These are phyloP conservation scores for Coemansia sp. DNA, from an alignment of 192 early-diverging fungal genomes.

Conservation along the genomic window DNA sequence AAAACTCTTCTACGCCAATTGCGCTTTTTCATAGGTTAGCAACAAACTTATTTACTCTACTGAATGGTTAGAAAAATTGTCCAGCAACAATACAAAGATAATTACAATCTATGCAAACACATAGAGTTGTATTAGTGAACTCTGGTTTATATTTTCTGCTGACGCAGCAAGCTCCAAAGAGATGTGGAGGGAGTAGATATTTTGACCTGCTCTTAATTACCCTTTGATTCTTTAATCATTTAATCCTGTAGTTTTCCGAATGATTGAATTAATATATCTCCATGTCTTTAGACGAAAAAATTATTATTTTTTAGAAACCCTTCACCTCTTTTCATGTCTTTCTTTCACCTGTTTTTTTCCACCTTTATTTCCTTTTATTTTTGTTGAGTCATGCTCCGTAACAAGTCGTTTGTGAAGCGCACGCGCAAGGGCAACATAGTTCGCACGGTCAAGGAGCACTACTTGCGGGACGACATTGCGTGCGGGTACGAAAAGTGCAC, in stretches of 20 bases:
- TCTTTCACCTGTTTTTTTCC: background rate
- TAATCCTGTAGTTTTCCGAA: background rate
- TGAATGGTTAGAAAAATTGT: too few species aligned
- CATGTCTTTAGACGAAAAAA: background rate
- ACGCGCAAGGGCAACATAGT: constrained; percentile 90
- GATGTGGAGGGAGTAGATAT: too few species aligned
- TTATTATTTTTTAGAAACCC: background rate
- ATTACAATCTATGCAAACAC: too few species aligned
- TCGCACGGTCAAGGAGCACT: constrained; percentile 96
- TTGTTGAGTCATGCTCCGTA: constrained; percentile 59
- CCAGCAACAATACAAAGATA: too few species aligned
- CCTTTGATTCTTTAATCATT: background rate
- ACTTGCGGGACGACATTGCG: constrained; percentile 92
- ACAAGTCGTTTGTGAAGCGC: constrained; percentile 86
- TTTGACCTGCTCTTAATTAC: background rate
- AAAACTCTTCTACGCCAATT: too few species aligned
- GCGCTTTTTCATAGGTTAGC: too few species aligned
- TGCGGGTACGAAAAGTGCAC: constrained; percentile 59
- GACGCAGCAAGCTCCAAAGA: too few species aligned
- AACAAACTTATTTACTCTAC: too few species aligned
- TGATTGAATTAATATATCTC: background rate
- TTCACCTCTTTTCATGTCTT: background rate
- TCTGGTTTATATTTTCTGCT: too few species aligned
- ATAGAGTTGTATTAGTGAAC: too few species aligned
- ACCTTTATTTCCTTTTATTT: constrained; percentile 1